Evolutionary conservation across 2,329 filamentous ascomycete genomes (phyloP).

Genomic region (Rasamsonia emersonii): DNA sequence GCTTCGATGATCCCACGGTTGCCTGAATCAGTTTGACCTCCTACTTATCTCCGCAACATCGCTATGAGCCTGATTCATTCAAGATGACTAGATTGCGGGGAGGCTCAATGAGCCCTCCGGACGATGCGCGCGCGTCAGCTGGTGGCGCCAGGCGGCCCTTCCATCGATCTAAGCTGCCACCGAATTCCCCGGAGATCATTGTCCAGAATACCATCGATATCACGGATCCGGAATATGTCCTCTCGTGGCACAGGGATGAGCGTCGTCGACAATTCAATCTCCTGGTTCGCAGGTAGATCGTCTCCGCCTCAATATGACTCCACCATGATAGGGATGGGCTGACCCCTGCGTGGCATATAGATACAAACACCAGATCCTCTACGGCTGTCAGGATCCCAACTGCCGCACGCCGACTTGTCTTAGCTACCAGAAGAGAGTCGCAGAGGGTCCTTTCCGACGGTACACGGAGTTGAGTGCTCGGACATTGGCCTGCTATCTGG

Average conservation of each 20-base stretch:
- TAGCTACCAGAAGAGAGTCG: slow-evolving; percentile 61
- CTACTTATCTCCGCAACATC: too few species aligned
- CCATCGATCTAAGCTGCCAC: slow-evolving; percentile 31
- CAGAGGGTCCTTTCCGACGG: slow-evolving; percentile 61
- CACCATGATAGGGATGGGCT: too few species aligned
- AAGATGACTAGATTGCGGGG: slow-evolving; percentile 37
- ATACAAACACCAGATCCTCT: slow-evolving; percentile 71
- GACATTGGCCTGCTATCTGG: slow-evolving; percentile 70
- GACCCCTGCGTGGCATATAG: slow-evolving; percentile 35
- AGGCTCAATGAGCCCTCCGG: slow-evolving; percentile 26
- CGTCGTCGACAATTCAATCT: slow-evolving; percentile 44
- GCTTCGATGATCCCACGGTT: too few species aligned
- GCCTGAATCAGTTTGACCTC: too few species aligned
- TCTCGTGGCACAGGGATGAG: slow-evolving; percentile 31
- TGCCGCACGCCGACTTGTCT: slow-evolving; percentile 75
- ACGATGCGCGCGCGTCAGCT: slow-evolving; percentile 16
- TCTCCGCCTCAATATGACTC: slow-evolving; percentile 5
- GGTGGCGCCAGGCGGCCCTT: slow-evolving; percentile 20
- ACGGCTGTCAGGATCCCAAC: slow-evolving; percentile 61
- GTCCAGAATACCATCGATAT: slow-evolving; percentile 32
- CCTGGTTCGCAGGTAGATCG: slow-evolving; percentile 56
- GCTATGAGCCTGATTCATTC: not conserved
- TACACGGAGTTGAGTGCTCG: slow-evolving; percentile 77
- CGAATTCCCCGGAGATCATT: slow-evolving; percentile 31
- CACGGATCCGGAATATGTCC: slow-evolving; percentile 26